Base-by-base conservation (phyloP, 1,139 yeast species). In the Geotrichum carabidarum region DNA sequence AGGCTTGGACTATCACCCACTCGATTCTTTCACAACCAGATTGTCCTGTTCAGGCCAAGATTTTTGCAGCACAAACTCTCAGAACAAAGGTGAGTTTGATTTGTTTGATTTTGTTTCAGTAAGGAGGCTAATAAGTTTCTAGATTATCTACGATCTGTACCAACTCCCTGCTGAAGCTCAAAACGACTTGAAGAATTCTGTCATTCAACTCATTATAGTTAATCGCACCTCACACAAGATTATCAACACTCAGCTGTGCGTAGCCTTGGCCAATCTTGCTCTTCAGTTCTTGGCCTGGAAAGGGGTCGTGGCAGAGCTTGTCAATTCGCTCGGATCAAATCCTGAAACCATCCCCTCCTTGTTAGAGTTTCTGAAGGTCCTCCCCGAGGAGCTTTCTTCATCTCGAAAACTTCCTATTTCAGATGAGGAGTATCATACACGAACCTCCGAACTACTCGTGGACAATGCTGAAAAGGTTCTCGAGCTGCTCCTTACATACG, bases 21-120 rank as follows among this genome's bases (percentile, higher is more conserved):
- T 63, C 64, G 27, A 64, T 73, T 8, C 63, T 74, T 14, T 55
- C 63, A 7, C 61, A 57, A 18, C 41, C 56, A 8, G 57, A 59
- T 7, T 58, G 48, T 15, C 56, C 68, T 4, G 59, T 61, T 12
- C 64, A 84, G 62, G 71, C 86, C 47, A 83, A 82, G 65, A 74
- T 93, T 63, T 93, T 94, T 73, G 86, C 94, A 8, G 86, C 97
- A 0, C 99, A 94, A 68, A 91, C 98, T 0, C 73, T 94, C 59
- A 76, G 96, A 60, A 84, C 91, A 42, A 90, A 90, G 65, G 73
- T 63, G 51, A 9, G 55, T 53, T n/a, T 22, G 2, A 27, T n/a
- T 37, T n/a, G 15, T 31, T n/a, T 22, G 11, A 18, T 2, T 17
- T 40, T 9, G 32, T 8, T 11, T 11, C 7, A 12, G 36, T 12